A percentile compares a stretch with the other conserved stretches of the same genome.
Conservation (phyloP, 2,329 filamentous ascomycete genomes). For the Sclerotinia minor region DNA sequence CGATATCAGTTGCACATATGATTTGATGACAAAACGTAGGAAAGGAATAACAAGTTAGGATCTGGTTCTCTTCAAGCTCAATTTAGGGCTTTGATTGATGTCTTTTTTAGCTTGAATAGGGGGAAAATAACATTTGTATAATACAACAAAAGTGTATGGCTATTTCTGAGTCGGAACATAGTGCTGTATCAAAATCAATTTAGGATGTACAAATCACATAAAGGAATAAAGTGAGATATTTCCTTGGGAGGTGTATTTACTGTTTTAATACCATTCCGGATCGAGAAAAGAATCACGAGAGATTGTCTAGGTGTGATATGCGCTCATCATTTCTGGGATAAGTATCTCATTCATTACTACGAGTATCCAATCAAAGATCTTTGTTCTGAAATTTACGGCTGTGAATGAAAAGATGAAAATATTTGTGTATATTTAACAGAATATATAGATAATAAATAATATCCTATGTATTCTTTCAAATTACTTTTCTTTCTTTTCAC, state of each 20-base stretch:
- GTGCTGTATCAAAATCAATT: constrained; percentile 13
- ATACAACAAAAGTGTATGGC: constrained; percentile 19
- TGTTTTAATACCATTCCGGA: not conserved
- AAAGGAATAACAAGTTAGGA: constrained; percentile 3
- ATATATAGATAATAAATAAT: not conserved
- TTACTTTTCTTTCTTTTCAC: not conserved
- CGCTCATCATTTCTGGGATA: not conserved
- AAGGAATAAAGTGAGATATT: not conserved
- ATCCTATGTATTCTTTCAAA: not conserved
- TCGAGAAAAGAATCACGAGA: not conserved
- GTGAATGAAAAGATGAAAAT: not conserved
- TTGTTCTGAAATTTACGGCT: too few species aligned
- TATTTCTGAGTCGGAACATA: constrained; percentile 1
- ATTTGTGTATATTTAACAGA: not conserved
- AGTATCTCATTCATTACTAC: not conserved
- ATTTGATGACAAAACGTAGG: constrained; percentile 6
- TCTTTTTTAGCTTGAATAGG: constrained; percentile 4
- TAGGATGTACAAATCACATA: constrained; percentile 15
- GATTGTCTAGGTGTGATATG: not conserved
- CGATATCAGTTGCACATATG: not conserved
- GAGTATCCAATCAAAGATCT: too few species aligned
- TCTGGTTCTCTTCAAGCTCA: not conserved
- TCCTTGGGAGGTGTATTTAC: not conserved
- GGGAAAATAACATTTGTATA: constrained; percentile 19
- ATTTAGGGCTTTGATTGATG: not conserved